Base-by-base conservation (phyloP, 2,329 filamentous ascomycete genomes). In the Venturia asperata region DNA sequence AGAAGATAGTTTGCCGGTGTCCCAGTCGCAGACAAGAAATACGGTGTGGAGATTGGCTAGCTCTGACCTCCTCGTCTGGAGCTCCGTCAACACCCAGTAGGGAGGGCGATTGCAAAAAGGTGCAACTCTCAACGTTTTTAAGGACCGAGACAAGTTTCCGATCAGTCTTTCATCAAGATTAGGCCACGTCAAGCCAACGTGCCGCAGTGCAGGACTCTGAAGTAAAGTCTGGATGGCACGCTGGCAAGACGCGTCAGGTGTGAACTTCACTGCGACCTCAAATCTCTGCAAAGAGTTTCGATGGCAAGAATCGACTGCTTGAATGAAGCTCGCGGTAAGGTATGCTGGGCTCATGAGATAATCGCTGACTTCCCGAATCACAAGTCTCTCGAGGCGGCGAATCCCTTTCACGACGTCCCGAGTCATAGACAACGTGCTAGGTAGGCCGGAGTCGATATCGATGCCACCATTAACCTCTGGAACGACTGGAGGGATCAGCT, bases 391-490 rank as follows among this genome's bases (percentile, higher is more conserved):
- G 1, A 64, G 39, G 37, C 63, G 43, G 39, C 47, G 49, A 13
- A 64, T 11, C 34, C 52, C 63, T 30, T 41, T 47, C 11, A 58
- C 34, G 30, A 64, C 63, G 19, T 64, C 63, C 17, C 49, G 24
- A 5, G 63, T 64, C 47, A 64, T 6, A 9, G 63, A 64, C 4
- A 58, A n/a, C 7, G 21, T 56, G 17, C 47, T 64, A 7, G 63
- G 63, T 43, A 58, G 24, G n/a, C 34, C 42, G 13, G 63, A 41
- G 24, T 64, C 63, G n/a, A 58, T 64, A 9, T 64, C 63, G 41
- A 64, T 47, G 3, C 47, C 52, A 4, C 52, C 63, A 9, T 52
- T 55, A 13, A 64, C 63, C 17, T 24, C 37, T 30, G 63, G 63
- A 15, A 41, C 24, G 13, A 41, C 37, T n/a, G 63, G 63, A 47